Evolutionary conservation across 2,329 filamentous ascomycete genomes (phyloP).

Genomic region (Claviceps humidiphila): DNA sequence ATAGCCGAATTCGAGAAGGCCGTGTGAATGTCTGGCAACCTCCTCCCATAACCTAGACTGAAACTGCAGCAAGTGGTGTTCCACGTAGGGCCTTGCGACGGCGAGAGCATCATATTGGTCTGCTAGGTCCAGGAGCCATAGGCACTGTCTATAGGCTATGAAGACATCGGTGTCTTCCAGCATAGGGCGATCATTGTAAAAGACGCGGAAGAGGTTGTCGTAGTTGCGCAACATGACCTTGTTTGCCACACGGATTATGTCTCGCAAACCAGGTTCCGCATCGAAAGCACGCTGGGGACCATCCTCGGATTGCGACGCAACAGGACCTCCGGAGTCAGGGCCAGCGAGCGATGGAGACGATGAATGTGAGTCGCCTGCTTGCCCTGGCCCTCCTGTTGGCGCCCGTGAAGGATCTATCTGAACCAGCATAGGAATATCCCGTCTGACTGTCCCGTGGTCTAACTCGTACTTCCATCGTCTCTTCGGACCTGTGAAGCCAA

Average conservation of each 20-base stretch:
- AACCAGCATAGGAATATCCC: constrained; percentile 73
- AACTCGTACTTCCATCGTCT: constrained; percentile 79
- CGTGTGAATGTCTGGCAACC: constrained; percentile 78
- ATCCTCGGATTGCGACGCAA: constrained; percentile 14
- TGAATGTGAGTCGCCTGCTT: constrained; percentile 4
- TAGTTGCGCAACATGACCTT: constrained; percentile 80
- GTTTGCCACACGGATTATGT: constrained; percentile 21
- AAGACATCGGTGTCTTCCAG: constrained; percentile 82
- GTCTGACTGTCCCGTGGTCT: constrained; percentile 58
- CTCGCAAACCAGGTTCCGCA: constrained; percentile 15
- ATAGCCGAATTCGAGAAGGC: constrained; percentile 72
- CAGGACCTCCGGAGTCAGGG: constrained; percentile 17
- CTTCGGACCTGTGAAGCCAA: constrained; percentile 10
- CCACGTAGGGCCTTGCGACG: constrained; percentile 78
- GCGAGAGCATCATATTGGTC: constrained; percentile 87
- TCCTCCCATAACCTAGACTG: constrained; percentile 69
- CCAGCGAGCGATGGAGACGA: constrained; percentile 20
- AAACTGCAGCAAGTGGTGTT: constrained; percentile 88
- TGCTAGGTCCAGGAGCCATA: constrained; percentile 59
- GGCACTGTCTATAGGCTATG: constrained; percentile 84
- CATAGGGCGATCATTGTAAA: constrained; percentile 81
- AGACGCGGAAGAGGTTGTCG: constrained; percentile 87
- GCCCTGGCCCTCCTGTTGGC: neutral
- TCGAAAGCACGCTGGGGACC: constrained; percentile 31
- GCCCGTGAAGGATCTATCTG: constrained; percentile 49